phyloP scores from a whole-genome alignment of 805 yeast species.

The Saccharomycopsis fibuligera region DNA sequence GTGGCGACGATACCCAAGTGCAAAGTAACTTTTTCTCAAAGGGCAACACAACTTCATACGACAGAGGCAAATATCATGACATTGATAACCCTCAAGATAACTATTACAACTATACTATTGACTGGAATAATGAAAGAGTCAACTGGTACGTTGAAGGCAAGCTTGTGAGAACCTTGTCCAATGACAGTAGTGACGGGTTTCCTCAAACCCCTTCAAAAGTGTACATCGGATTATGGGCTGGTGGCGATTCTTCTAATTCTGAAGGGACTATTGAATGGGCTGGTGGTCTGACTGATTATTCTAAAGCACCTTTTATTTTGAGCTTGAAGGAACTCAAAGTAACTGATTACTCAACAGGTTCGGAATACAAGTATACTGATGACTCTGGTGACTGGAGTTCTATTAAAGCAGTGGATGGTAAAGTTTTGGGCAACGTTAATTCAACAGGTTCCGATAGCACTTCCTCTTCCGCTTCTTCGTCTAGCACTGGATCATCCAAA shows the following conservation, averaged over 20 bases:
- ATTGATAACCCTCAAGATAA: conserved; percentile 50
- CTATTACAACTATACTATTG: conserved; percentile 75
- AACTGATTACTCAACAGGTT: conserved; percentile 65
- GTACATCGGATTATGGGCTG: conserved; percentile 65
- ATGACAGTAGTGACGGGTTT: conserved; percentile 57
- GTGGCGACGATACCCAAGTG: conserved; percentile 67
- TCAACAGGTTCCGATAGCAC: conserved; percentile 26
- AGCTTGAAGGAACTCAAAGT: conserved; percentile 51
- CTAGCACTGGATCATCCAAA: conserved; percentile 28
- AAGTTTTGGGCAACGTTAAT: conserved; percentile 40
- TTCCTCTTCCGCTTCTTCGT: conserved; percentile 22
- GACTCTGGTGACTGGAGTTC: conserved; percentile 42
- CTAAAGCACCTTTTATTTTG: conserved; percentile 65
- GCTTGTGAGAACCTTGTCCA: conserved; percentile 55
- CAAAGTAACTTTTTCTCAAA: conserved; percentile 79
- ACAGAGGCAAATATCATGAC: conserved; percentile 68
- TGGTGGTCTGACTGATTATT: conserved; percentile 65
- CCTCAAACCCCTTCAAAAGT: conserved; percentile 79
- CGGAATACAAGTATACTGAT: conserved; percentile 39
- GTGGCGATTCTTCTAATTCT: conserved; percentile 63
- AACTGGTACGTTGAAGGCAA: conserved; percentile 71
- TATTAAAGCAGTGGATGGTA: conserved; percentile 31
- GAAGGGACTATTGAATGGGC: conserved; percentile 79
- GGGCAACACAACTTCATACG: conserved; percentile 71
- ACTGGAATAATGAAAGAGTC: conserved; percentile 66